Conservation (phyloP, 1,284 basidiomycete genomes). For the Pholiota adiposa region DNA sequence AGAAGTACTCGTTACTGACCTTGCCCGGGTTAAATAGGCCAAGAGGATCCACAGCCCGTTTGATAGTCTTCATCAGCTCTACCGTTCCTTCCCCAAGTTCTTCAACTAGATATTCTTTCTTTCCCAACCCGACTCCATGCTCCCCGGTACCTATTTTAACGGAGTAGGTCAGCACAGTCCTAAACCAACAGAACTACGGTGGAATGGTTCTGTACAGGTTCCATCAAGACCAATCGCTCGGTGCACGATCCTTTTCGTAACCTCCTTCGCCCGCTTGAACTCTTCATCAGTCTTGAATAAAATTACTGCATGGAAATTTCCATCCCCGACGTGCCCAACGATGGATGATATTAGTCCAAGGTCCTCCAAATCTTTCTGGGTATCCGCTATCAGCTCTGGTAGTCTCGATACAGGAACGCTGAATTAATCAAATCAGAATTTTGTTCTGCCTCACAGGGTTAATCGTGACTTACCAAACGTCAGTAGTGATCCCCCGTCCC, state of each 20-base stretch:
- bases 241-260: conserved; percentile 57
- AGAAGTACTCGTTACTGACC: conserved; percentile 37
- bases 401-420: conserved; percentile 84
- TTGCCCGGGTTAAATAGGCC: conserved; percentile 88
- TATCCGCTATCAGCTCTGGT: conserved; percentile 76
- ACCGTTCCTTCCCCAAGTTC: conserved; percentile 87
- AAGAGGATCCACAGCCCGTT: conserved; percentile 75
- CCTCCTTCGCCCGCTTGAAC: conserved; percentile 30
- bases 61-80: conserved; percentile 83
- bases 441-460: not conserved
- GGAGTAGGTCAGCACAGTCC: not conserved
- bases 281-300: conserved; percentile 70
- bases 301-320: conserved; percentile 61
- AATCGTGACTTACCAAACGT: conserved; percentile 69
- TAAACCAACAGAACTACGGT: not conserved
- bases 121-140: conserved; percentile 87
- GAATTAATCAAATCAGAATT: conserved; percentile 4
- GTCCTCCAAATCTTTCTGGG: conserved; percentile 70
- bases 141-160: conserved; percentile 72
- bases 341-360: conserved; percentile 67
- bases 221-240: conserved; percentile 77
- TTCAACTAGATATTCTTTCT: conserved; percentile 71
- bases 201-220: conserved; percentile 52
- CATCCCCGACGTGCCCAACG: conserved; percentile 87
- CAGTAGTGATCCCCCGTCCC: conserved; percentile 78